Conservation (phyloP, 176 grass and related monocot species). For the Elymus sibiricus region DNA sequence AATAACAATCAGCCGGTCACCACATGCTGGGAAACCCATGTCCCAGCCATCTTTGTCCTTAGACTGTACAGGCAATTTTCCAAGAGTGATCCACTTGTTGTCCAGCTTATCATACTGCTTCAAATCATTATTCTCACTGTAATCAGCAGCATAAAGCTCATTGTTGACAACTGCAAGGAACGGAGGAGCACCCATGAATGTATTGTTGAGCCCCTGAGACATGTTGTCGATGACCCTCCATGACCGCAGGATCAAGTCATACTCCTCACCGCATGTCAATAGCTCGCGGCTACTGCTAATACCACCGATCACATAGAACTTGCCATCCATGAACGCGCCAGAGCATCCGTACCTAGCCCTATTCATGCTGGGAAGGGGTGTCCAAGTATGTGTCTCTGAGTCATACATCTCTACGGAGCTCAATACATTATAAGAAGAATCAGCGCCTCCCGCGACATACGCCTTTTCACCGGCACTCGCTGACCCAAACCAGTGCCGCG, state of each 20-base stretch:
- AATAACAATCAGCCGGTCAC: too few species aligned
- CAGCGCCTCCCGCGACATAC: conserved; percentile 64
- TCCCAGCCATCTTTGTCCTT: background rate
- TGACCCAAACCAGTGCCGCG: conserved; percentile 63
- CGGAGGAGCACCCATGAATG: too few species aligned
- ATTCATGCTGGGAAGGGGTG: conserved; percentile 3
- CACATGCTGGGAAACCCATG: too few species aligned
- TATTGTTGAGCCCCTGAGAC: conserved; percentile 51
- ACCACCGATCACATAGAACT: too few species aligned
- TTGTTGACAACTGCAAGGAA: conserved; percentile 76
- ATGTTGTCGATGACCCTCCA: conserved; percentile 71
- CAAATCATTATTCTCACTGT: conserved; percentile 17
- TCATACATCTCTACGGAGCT: conserved; percentile 76
- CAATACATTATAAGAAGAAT: conserved; percentile 40
- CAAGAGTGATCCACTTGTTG: conserved; percentile 49
- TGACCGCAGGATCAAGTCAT: conserved; percentile 42
- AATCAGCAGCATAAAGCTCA: conserved; percentile 70
- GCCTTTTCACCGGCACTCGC: conserved; percentile 63
- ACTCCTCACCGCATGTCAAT: conserved; percentile 82
- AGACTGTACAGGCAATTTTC: conserved; percentile 44
- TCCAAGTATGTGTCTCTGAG: conserved; percentile 61
- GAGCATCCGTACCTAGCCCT: too few species aligned
- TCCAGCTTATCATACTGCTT: conserved; percentile 45
- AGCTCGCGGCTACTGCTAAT: conserved; percentile 2
- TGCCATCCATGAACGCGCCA: too few species aligned